Percentiles rank a stretch among this genome's conserved stretches.
phyloP scores from a whole-genome alignment of 176 grass and related monocot species.

The Musa itinerans region DNA sequence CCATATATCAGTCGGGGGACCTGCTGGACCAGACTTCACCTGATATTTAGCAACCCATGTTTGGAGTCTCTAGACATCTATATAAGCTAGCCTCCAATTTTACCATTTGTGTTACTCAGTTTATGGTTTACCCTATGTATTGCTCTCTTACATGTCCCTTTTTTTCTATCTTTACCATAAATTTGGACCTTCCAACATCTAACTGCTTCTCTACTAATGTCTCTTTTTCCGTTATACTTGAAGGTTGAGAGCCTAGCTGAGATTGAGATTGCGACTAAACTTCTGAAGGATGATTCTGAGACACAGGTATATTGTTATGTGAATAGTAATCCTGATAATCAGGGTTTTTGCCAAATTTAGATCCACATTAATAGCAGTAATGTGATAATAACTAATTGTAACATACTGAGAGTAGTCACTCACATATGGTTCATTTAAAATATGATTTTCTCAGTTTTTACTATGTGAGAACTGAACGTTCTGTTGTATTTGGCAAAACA shows the following conservation, averaged over 20 bases:
- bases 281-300: slow-evolving; percentile 62
- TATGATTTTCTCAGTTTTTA: too few relatives aligned
- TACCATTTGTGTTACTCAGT: not conserved
- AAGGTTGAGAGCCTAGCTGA: slow-evolving; percentile 88
- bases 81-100: not conserved
- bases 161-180: too few relatives aligned
- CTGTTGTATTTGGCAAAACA: too few relatives aligned
- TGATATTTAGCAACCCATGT: too few relatives aligned
- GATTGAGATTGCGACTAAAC: slow-evolving; percentile 94
- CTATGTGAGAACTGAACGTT: too few relatives aligned
- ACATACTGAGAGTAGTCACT: too few relatives aligned
- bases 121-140: too few relatives aligned
- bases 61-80: not conserved
- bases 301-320: slow-evolving; percentile 39
- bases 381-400: not conserved
- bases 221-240: slow-evolving; percentile 15
- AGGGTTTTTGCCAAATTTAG: not conserved
- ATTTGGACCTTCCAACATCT: not conserved
- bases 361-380: not conserved
- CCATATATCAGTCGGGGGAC: too few relatives aligned
- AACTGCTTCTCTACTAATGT: slow-evolving; percentile 2
- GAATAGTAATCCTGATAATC: not conserved
- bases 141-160: too few relatives aligned
- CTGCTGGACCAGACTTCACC: too few relatives aligned
- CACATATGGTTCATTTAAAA: too few relatives aligned